Evolutionary conservation across 805 yeast species (phyloP), one percentile per base, ranked within the genome.

Genomic region (baker's yeast (Saccharomyces cerevisiae)): DNA sequence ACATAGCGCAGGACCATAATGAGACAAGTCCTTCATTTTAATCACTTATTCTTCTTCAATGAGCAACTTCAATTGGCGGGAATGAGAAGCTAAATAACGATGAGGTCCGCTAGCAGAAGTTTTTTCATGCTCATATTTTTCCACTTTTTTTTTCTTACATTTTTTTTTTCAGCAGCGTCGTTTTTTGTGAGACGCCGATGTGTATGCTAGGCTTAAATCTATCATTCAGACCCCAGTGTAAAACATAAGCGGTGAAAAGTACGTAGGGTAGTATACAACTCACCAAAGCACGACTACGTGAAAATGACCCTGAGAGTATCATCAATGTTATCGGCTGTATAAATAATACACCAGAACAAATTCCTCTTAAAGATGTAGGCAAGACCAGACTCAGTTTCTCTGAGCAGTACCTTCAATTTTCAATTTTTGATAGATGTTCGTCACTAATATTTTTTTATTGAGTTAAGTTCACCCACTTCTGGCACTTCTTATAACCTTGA

Each of bases 1-100:
- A 2, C 87, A 79, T 2, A 94, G 81, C 0, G 87, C 81, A 0
- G 96, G 94, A 0, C 95, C 91, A 60, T 77, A 74, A 54, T 69
- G 72, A 9, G 63, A 55, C 4, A 67, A 26, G 27, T 60, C 58
- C 43, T 57, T 50, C 60, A 64, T 57, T 9, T 2, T 17, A 30
- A 31, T 24, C 31, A 29, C 22, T 29, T 28, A 21, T 36, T 17
- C 17, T 8, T 17, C 24, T 4, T 36, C 43, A 17, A 36, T 36
- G 11, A 4, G 9, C 17, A 30, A 32, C 14, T n/a, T 41, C 41
- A 50, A 48, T 47, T 48, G 49, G 31, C 31, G 31, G 10, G 22
- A 17, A 36, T 2, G 24, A n/a, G 24, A 17, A 36, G 43, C 24
- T 36, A 36, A 36, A 1, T 13, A 36, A 36, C 43, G 43, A 36